phyloP scores from a whole-genome alignment of 225 moss, liverwort and hornwort species.

The Sphagnum tenellum region DNA sequence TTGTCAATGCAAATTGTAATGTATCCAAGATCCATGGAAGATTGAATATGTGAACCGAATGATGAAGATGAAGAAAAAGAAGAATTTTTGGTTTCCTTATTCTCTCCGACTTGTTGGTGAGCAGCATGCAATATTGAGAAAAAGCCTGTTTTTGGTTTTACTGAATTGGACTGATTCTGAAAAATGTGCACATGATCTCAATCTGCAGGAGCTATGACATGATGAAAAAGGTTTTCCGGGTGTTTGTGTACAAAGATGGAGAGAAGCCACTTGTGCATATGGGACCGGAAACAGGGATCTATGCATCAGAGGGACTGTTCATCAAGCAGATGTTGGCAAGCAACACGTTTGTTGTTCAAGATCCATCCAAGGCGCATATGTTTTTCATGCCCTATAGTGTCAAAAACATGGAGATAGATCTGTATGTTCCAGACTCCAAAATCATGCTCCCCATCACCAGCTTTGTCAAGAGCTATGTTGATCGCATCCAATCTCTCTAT shows the following conservation, averaged over 20 bases:
- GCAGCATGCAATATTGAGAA: neutral
- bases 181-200: neutral
- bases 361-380: slow-evolving; percentile 37
- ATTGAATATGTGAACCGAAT: neutral
- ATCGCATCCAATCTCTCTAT: slow-evolving; percentile 17
- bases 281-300: slow-evolving; percentile 31
- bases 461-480: slow-evolving; percentile 45
- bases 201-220: slow-evolving; percentile 43
- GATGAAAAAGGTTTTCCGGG: slow-evolving; percentile 45
- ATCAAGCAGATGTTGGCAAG: slow-evolving; percentile 25
- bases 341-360: slow-evolving; percentile 8
- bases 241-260: slow-evolving; percentile 33
- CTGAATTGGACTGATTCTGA: neutral
- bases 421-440: slow-evolving; percentile 39
- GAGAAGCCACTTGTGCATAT: slow-evolving; percentile 36
- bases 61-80: neutral
- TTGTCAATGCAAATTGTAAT: neutral
- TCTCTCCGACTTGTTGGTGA: neutral
- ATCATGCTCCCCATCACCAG: slow-evolving; percentile 41
- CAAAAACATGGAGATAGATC: slow-evolving; percentile 34
- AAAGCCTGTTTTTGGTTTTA: neutral
- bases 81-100: no score
- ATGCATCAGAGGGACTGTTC: slow-evolving; percentile 50
- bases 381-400: slow-evolving; percentile 55
- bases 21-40: neutral